These are phyloP conservation scores for Tubosaeta sp. DNA, from an alignment of 768 basidiomycete genomes.

Conservation along the genomic window DNA sequence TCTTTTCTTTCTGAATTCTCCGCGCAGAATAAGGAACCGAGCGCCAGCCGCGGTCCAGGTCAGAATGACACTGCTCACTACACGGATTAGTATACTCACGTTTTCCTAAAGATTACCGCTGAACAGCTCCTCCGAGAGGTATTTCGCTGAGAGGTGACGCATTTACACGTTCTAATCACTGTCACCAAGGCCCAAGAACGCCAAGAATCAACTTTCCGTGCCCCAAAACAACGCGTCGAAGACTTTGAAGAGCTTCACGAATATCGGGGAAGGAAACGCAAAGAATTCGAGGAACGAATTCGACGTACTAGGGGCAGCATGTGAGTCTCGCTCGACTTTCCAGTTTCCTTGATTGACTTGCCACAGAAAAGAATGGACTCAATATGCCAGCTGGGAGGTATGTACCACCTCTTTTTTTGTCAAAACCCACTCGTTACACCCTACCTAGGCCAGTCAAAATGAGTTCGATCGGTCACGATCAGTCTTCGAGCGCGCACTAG, in stretches of 20 bases:
- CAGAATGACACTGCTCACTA: slow-evolving; percentile 18
- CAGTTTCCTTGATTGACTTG: background rate
- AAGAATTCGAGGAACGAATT: slow-evolving; percentile 91
- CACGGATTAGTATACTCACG: slow-evolving; percentile 10
- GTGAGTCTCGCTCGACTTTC: slow-evolving; percentile 37
- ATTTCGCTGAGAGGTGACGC: slow-evolving; percentile 7
- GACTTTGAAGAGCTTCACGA: slow-evolving; percentile 91
- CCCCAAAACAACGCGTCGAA: slow-evolving; percentile 92
- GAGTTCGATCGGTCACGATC: slow-evolving; percentile 94
- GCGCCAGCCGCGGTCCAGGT: slow-evolving; percentile 93
- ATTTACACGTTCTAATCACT: slow-evolving; percentile 1
- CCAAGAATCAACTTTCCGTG: slow-evolving; percentile 87
- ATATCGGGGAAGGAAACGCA: slow-evolving; percentile 87
- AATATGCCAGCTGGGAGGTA: slow-evolving; percentile 85
- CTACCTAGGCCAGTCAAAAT: slow-evolving; percentile 79
- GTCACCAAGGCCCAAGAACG: slow-evolving; percentile 83
- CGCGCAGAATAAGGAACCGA: slow-evolving; percentile 85
- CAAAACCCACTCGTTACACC: background rate
- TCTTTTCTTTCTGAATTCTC: slow-evolving; percentile 4
- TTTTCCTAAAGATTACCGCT: slow-evolving; percentile 76
- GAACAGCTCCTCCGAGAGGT: slow-evolving; percentile 97
- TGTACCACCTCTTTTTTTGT: slow-evolving; percentile 11
- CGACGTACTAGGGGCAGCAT: slow-evolving; percentile 76
- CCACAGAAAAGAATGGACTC: slow-evolving; percentile 77
- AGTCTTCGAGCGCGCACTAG: slow-evolving; percentile 93